Conservation (phyloP, 495 filamentous ascomycete genomes). For the Barbatosphaeria neglecta region DNA sequence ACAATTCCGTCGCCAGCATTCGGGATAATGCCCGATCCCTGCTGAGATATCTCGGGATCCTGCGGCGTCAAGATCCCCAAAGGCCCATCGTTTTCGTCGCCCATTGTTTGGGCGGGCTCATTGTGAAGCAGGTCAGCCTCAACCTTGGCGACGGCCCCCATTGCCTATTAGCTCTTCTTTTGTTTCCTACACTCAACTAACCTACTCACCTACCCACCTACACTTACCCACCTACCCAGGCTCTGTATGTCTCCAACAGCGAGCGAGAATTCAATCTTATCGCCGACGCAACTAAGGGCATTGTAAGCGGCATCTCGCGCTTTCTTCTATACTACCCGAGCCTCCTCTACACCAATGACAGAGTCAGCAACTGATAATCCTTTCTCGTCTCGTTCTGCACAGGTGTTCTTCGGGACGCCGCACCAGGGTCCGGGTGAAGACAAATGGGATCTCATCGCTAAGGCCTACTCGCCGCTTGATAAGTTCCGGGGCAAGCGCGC, state of each 20-base stretch:
- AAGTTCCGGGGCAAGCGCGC: background rate
- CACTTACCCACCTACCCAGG: no score
- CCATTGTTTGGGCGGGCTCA: conserved; percentile 7
- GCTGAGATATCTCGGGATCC: background rate
- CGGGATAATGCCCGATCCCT: conserved; percentile 4
- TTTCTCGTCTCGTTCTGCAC: background rate
- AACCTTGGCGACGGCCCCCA: no score
- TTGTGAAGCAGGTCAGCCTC: background rate
- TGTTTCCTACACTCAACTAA: no score
- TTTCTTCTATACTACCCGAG: background rate
- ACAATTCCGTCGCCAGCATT: conserved; percentile 4
- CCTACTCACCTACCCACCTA: no score
- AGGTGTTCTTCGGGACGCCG: background rate
- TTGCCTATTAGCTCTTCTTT: no score
- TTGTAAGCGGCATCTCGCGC: background rate
- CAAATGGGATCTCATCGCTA: background rate
- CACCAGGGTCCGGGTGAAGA: background rate
- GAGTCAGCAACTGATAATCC: background rate
- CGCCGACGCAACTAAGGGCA: background rate
- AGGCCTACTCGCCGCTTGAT: background rate
- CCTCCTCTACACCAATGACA: background rate
- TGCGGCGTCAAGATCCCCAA: background rate
- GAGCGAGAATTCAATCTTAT: background rate
- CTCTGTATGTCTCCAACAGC: background rate
- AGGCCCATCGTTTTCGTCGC: conserved; percentile 6